Evolutionary conservation across 257 asterid genomes (phyloP).

Genomic region (Ligustrum vulgare): DNA sequence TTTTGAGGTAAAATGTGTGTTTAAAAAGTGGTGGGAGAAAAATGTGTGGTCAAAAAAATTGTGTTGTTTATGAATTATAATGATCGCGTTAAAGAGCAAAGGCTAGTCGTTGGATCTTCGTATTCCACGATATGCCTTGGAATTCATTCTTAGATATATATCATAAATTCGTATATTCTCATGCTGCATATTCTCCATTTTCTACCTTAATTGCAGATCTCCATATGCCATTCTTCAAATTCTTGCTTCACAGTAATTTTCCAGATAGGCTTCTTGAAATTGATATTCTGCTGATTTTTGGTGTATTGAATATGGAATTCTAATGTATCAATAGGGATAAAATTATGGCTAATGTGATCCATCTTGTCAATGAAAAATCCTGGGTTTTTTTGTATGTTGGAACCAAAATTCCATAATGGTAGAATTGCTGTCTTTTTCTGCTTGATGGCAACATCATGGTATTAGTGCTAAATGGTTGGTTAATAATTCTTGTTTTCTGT

Average conservation of each 20-base stretch:
- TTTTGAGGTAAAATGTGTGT: too few relatives aligned
- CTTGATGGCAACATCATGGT: slow-evolving; percentile 4
- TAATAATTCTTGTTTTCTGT: slow-evolving; percentile 31
- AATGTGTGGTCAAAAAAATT: too few relatives aligned
- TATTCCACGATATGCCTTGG: slow-evolving; percentile 17
- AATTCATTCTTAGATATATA: slow-evolving; percentile 2
- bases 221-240: background rate
- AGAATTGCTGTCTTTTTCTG: slow-evolving; percentile 36
- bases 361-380: slow-evolving; percentile 7
- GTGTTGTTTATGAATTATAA: too few relatives aligned
- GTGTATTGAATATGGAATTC: background rate
- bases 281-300: background rate
- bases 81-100: too few relatives aligned
- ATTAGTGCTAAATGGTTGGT: slow-evolving; percentile 14
- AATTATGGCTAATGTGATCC: slow-evolving; percentile 1
- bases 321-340: background rate
- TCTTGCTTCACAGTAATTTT: slow-evolving; percentile 3
- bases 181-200: too few relatives aligned
- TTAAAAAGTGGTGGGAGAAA: too few relatives aligned
- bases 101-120: slow-evolving; percentile 13
- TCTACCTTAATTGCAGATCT: background rate
- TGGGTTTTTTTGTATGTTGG: slow-evolving; percentile 44
- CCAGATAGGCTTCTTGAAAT: background rate
- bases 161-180: slow-evolving; percentile 2
- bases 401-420: slow-evolving; percentile 43